These are phyloP conservation scores for Globisporangium nunn DNA, from an alignment of 352 stramenopile genomes.

Conservation along the genomic window DNA sequence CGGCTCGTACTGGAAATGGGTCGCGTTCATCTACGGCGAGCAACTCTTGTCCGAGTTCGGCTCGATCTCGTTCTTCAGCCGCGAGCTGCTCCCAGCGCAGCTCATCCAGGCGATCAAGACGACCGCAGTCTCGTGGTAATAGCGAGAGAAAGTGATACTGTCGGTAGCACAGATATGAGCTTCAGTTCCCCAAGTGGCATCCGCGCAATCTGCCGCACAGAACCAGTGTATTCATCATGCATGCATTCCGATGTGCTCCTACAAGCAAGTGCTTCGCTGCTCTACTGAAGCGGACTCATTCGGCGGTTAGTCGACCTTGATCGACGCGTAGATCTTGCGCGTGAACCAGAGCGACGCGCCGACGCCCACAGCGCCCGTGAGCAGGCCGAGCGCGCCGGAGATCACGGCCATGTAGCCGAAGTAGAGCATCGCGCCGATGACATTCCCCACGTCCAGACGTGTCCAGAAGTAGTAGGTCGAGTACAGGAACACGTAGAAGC, in stretches of 20 bases:
- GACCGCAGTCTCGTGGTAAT: constrained; percentile 26
- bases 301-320: constrained; percentile 93
- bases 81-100: constrained; percentile 35
- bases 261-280: not conserved
- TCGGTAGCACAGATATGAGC: too few species aligned
- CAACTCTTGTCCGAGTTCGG: constrained; percentile 41
- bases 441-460: constrained; percentile 91
- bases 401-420: constrained; percentile 99
- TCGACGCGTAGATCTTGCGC: constrained; percentile 96
- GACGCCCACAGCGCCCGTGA: constrained; percentile 96
- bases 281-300: not conserved
- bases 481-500: constrained; percentile 98
- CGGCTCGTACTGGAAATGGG: constrained; percentile 28
- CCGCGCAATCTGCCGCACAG: too few species aligned
- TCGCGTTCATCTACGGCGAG: constrained; percentile 29
- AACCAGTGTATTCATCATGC: not conserved
- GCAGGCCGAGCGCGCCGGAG: constrained; percentile 92
- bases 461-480: constrained; percentile 98
- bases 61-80: constrained; percentile 34
- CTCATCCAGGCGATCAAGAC: constrained; percentile 44
- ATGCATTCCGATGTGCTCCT: not conserved
- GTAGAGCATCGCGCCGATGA: constrained; percentile 92
- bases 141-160: not conserved
- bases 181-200: too few species aligned
- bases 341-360: constrained; percentile 98